A percentile compares a stretch with the other conserved stretches of the same genome.
phyloP scores from a whole-genome alignment of 495 filamentous ascomycete species.

The Hamigera avellanea region DNA sequence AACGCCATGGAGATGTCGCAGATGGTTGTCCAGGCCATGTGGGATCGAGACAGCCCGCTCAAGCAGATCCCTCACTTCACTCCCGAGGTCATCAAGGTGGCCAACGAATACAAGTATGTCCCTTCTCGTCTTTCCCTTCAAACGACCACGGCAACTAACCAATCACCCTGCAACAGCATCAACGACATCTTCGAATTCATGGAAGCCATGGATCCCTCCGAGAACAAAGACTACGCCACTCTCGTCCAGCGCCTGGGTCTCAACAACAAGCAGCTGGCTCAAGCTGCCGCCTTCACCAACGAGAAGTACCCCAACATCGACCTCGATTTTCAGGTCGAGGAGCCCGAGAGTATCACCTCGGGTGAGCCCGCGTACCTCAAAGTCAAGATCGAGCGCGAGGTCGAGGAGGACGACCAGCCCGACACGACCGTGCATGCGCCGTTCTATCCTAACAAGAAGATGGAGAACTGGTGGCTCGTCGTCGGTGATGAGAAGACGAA shows the following conservation, averaged over 20 bases:
- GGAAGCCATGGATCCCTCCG: constrained; percentile 92
- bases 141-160: constrained; percentile 22
- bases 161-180: constrained; percentile 38
- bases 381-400: constrained; percentile 75
- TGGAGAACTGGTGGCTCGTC: constrained; percentile 97
- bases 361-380: constrained; percentile 75
- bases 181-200: constrained; percentile 96
- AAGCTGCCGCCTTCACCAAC: constrained; percentile 95
- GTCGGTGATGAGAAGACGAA: constrained; percentile 80
- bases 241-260: constrained; percentile 70
- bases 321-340: constrained; percentile 75
- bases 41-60: constrained; percentile 92
- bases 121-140: neutral
- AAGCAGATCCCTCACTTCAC: constrained; percentile 97
- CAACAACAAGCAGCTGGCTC: constrained; percentile 66
- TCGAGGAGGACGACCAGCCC: constrained; percentile 63
- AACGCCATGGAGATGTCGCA: constrained; percentile 99
- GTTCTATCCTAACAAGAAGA: constrained; percentile 87
- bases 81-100: constrained; percentile 69
- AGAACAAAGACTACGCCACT: constrained; percentile 65
- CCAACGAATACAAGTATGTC: constrained; percentile 66
- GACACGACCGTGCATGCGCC: constrained; percentile 87
- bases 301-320: constrained; percentile 90
- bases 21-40: constrained; percentile 98
- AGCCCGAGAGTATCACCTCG: constrained; percentile 65